Base-by-base conservation (phyloP, 495 filamentous ascomycete genomes). In the Penicillium longicatenatum region DNA sequence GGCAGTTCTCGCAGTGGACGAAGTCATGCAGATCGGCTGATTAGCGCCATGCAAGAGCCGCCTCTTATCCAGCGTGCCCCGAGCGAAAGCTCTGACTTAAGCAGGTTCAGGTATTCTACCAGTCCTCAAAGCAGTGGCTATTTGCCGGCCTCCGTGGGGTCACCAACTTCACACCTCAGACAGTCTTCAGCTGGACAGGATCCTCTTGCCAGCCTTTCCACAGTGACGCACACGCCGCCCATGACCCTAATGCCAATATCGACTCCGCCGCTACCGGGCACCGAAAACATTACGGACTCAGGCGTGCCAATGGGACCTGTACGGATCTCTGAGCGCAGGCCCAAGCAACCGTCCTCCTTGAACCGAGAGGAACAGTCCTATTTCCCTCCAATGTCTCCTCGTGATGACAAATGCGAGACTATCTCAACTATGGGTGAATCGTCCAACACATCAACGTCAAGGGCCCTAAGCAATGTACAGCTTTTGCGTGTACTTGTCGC, bases 21-120 rank as follows among this genome's bases (percentile, higher is more conserved):
- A 66, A 91, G 88, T 60, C 88, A 91, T 35, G 87, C 88, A 1
- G 89, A 93, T 61, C 70, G 89, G 22, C 75, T 92, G 3, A 92
- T 92, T 47, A 87, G 87, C 55, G 89, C 87, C 2, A 89, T 93
- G 17, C 84, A 87, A 58, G 85, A 85, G 47, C 80, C 89, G 4
- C 61, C 83, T 2, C 46, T 80, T 12, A 56, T 80, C 9, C 72
- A 70, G 21, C 72, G 73, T n/a, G 65, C 67, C 21, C 37, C 31
- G 12, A 67, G 63, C 19, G 76, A 80, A 19, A 57, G 50, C 17
- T 55, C 59, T 6, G 59, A 69, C 42, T 2, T 29, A 52, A 50
- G 20, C 35, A 49, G 30, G 24, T 26, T 35, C 12, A 58, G 20
- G 7, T 39, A 46, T 1, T 49, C 57, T 16, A 57, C 53, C 16